A percentile compares a stretch with the other conserved stretches of the same genome.
Evolutionary conservation across 139 green algal species (phyloP).

Genomic region (Picochlorum sp.): DNA sequence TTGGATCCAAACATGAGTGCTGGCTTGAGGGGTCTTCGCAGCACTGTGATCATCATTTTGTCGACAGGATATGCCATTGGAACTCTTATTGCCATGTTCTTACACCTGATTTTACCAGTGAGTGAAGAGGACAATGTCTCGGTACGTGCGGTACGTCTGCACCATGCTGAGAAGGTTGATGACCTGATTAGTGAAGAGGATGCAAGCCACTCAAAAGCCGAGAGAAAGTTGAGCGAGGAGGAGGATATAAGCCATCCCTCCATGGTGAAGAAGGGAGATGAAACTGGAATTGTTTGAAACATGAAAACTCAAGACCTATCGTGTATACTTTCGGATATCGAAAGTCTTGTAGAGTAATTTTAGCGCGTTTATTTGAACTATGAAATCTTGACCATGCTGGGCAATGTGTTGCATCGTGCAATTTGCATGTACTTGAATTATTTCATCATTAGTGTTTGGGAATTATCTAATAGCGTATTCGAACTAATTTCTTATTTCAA

Average conservation of each 20-base stretch:
- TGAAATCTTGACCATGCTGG: too few relatives aligned
- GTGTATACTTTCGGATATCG: background rate
- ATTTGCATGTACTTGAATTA: too few relatives aligned
- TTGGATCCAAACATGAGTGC: conserved; percentile 5
- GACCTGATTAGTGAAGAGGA: background rate
- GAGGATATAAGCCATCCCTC: background rate
- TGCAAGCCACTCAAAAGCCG: background rate
- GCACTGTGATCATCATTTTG: conserved; percentile 17
- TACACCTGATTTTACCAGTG: conserved; percentile 18
- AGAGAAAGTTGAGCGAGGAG: background rate
- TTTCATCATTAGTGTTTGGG: too few relatives aligned
- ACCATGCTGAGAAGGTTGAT: conserved; percentile 1
- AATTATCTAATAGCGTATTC: too few relatives aligned
- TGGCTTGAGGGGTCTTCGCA: conserved; percentile 9
- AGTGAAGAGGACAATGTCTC: conserved; percentile 9
- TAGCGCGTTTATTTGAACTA: background rate
- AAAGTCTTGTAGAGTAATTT: background rate
- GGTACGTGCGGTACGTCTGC: background rate
- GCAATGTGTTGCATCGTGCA: too few relatives aligned
- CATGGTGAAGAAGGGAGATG: background rate
- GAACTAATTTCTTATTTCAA: too few relatives aligned
- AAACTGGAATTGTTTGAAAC: conserved; percentile 1
- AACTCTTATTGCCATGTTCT: conserved; percentile 18
- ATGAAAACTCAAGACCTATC: background rate
- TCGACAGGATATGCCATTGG: conserved; percentile 18